phyloP scores from a whole-genome alignment of 176 grass and related monocot species.

The Leersia perrieri region DNA sequence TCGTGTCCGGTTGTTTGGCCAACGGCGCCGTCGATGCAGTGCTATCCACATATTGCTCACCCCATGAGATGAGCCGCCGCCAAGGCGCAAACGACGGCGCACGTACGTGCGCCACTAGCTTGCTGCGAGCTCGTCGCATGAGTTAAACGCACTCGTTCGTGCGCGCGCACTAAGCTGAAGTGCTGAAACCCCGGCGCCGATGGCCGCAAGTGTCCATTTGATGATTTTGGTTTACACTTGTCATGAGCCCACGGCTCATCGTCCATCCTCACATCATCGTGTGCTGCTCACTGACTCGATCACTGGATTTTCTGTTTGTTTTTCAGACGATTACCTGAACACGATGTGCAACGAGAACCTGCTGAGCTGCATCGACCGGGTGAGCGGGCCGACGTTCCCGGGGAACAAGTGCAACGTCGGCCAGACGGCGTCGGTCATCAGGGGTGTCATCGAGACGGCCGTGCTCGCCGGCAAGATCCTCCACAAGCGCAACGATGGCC shows the following conservation, averaged over 20 bases:
- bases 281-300: neutral
- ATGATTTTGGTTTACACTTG: slow-evolving; percentile 11
- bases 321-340: slow-evolving; percentile 95
- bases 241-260: neutral
- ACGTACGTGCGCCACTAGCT: neutral
- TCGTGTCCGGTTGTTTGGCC: neutral
- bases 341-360: slow-evolving; percentile 76
- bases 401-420: slow-evolving; percentile 65
- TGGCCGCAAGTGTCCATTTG: neutral
- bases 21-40: neutral
- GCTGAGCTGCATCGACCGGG: slow-evolving; percentile 53
- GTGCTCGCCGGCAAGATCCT: slow-evolving; percentile 77
- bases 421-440: slow-evolving; percentile 51
- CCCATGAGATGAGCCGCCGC: neutral
- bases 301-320: neutral
- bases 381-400: slow-evolving; percentile 69
- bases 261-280: too few species aligned
- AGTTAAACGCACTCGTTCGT: neutral
- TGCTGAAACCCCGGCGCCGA: neutral
- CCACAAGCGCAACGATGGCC: slow-evolving; percentile 58
- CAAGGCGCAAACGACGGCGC: neutral
- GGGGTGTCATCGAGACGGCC: slow-evolving; percentile 70
- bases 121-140: neutral
- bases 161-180: neutral
- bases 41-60: neutral